These are phyloP conservation scores for Phylloporus arenicola DNA, from an alignment of 768 basidiomycete species.

Conservation along the genomic window DNA sequence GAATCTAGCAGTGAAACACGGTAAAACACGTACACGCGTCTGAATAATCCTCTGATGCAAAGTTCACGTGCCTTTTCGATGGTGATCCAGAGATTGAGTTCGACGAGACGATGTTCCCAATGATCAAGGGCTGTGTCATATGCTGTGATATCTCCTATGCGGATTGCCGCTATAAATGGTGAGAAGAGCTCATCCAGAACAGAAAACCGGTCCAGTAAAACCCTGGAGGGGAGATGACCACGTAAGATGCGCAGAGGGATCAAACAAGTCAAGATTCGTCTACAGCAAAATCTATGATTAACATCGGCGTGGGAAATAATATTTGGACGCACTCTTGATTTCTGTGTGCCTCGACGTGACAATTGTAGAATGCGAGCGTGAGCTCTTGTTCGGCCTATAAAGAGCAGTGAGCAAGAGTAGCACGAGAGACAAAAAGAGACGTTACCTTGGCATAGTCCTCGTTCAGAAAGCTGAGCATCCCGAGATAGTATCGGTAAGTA, in stretches of 20 bases:
- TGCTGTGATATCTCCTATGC: conserved; percentile 65
- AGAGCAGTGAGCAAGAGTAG: background rate
- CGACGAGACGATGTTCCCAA: conserved; percentile 71
- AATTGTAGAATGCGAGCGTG: conserved; percentile 80
- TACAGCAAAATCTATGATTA: conserved; percentile 26
- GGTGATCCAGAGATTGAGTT: conserved; percentile 80
- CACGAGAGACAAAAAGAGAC: background rate
- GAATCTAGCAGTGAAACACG: background rate
- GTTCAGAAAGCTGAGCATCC: conserved; percentile 89
- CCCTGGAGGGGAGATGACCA: conserved; percentile 76
- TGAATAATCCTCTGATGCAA: conserved; percentile 78
- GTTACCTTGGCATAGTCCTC: conserved; percentile 82
- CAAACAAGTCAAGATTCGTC: conserved; percentile 86
- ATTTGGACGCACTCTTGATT: conserved; percentile 74
- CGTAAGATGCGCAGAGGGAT: conserved; percentile 84
- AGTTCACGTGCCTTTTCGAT: conserved; percentile 86
- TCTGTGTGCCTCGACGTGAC: conserved; percentile 57
- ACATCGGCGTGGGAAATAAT: background rate
- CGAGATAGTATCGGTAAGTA: conserved; percentile 91
- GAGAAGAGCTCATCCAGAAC: conserved; percentile 64
- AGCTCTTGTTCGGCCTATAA: conserved; percentile 81
- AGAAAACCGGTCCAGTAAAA: conserved; percentile 69
- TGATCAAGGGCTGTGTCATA: conserved; percentile 76
- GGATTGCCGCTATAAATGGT: conserved; percentile 79
- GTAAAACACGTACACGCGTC: conserved; percentile 57